Evolutionary conservation across 2,329 filamentous ascomycete species (phyloP).

Genomic region (Phialophora expanda): DNA sequence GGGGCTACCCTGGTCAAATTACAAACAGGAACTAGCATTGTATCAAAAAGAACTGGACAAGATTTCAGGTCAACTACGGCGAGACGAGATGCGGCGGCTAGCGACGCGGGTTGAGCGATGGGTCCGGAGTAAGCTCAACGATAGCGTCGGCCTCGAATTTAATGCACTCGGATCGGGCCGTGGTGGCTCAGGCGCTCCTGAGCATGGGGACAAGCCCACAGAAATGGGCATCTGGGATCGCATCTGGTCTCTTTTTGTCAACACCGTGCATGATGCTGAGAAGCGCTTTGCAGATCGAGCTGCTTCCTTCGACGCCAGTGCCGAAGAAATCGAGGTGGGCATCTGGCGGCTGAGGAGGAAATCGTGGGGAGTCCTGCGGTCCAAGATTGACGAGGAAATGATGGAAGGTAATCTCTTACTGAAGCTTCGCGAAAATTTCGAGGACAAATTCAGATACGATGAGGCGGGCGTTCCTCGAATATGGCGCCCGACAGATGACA

Average conservation of each 20-base stretch:
- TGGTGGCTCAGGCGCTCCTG: conserved; percentile 79
- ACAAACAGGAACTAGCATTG: conserved; percentile 75
- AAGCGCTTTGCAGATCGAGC: conserved; percentile 83
- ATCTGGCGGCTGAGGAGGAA: conserved; percentile 92
- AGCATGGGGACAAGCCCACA: conserved; percentile 72
- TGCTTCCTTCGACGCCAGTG: conserved; percentile 88
- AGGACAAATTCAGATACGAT: conserved; percentile 99
- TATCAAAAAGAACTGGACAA: conserved; percentile 92
- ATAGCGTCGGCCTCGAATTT: conserved; percentile 90
- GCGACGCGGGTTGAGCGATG: conserved; percentile 91
- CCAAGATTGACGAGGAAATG: conserved; percentile 94
- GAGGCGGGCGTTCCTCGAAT: conserved; percentile 92
- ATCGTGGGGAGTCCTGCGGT: conserved; percentile 87
- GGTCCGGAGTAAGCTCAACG: conserved; percentile 84
- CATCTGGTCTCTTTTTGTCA: conserved; percentile 84
- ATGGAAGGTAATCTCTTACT: conserved; percentile 96
- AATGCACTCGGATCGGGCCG: conserved; percentile 92
- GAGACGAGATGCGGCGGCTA: conserved; percentile 93
- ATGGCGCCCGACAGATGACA: conserved; percentile 96
- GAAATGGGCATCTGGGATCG: conserved; percentile 96
- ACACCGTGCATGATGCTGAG: conserved; percentile 84
- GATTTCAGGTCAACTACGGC: conserved; percentile 80
- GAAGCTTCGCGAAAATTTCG: conserved; percentile 96
- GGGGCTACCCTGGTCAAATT: conserved; percentile 85
- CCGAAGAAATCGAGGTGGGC: conserved; percentile 88